phyloP scores from a whole-genome alignment of 257 asterid species.

The Thymus mandschuricus region DNA sequence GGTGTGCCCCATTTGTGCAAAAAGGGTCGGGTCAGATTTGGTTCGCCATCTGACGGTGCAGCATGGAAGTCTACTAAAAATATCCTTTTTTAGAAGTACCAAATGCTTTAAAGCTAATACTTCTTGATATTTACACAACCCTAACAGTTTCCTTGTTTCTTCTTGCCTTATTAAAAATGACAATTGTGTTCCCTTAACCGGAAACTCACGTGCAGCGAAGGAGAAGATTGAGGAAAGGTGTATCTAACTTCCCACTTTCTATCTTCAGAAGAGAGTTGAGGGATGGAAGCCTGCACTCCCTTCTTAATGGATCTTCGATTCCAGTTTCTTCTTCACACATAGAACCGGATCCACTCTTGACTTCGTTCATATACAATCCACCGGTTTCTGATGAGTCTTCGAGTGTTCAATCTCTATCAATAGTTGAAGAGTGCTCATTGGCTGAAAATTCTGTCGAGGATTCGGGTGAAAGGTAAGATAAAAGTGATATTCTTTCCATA shows the following conservation, averaged over 20 bases:
- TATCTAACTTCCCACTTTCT: slow-evolving; percentile 50
- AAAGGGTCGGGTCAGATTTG: slow-evolving; percentile 66
- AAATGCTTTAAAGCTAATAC: slow-evolving; percentile 23
- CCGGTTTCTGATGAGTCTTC: slow-evolving; percentile 48
- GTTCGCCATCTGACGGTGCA: slow-evolving; percentile 74
- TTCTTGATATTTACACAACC: slow-evolving; percentile 17
- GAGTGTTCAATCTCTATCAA: slow-evolving; percentile 41
- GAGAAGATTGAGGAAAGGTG: slow-evolving; percentile 66
- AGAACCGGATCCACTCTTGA: slow-evolving; percentile 67
- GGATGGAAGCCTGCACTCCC: slow-evolving; percentile 68
- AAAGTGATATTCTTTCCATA: no score
- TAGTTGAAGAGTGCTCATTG: slow-evolving; percentile 38
- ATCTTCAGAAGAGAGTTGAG: slow-evolving; percentile 63
- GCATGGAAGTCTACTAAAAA: slow-evolving; percentile 69
- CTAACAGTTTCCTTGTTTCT: background rate
- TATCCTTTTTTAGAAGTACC: slow-evolving; percentile 57
- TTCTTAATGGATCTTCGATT: slow-evolving; percentile 60
- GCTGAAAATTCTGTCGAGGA: slow-evolving; percentile 40
- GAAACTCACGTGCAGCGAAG: slow-evolving; percentile 66
- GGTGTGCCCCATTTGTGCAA: slow-evolving; percentile 82
- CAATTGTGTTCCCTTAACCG: slow-evolving; percentile 44
- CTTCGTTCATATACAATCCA: slow-evolving; percentile 68
- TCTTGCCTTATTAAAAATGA: background rate
- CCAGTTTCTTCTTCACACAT: slow-evolving; percentile 46
- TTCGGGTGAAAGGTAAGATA: slow-evolving; percentile 50